A percentile compares a stretch with the other conserved stretches of the same genome.
phyloP scores from a whole-genome alignment of 2,329 filamentous ascomycete genomes.

The Penicillium sp. region DNA sequence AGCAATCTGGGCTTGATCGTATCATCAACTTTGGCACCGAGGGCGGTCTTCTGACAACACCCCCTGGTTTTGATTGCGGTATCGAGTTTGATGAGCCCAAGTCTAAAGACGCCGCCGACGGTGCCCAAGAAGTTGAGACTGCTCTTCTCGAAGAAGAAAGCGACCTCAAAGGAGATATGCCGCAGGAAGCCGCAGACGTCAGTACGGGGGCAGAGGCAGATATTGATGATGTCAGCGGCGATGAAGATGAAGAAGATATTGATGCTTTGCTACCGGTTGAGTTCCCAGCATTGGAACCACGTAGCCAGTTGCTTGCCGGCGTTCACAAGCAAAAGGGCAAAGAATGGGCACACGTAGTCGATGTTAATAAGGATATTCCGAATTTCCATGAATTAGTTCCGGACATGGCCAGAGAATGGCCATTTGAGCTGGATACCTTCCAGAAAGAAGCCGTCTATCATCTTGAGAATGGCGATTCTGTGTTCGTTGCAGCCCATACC shows the following conservation, averaged over 20 bases:
- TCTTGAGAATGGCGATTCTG: conserved; percentile 91
- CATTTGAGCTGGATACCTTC: conserved; percentile 95
- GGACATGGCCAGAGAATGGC: conserved; percentile 94
- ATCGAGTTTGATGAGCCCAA: conserved; percentile 67
- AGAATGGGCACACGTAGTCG: conserved; percentile 98
- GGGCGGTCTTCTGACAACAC: conserved; percentile 73
- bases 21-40: conserved; percentile 80
- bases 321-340: conserved; percentile 71
- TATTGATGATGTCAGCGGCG: conserved; percentile 28
- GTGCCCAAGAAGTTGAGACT: conserved; percentile 69
- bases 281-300: conserved; percentile 86
- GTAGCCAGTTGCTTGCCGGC: conserved; percentile 70
- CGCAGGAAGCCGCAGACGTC: conserved; percentile 45
- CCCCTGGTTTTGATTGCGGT: conserved; percentile 79
- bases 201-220: conserved; percentile 33
- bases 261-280: conserved; percentile 87
- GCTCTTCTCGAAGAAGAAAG: conserved; percentile 52
- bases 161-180: conserved; percentile 49
- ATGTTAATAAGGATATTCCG: conserved; percentile 87
- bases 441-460: conserved; percentile 99
- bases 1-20: conserved; percentile 64
- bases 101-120: conserved; percentile 54
- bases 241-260: conserved; percentile 59
- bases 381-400: conserved; percentile 93
- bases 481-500: conserved; percentile 96